phyloP scores from a whole-genome alignment of 768 basidiomycete genomes.

The Galerina sulciceps region DNA sequence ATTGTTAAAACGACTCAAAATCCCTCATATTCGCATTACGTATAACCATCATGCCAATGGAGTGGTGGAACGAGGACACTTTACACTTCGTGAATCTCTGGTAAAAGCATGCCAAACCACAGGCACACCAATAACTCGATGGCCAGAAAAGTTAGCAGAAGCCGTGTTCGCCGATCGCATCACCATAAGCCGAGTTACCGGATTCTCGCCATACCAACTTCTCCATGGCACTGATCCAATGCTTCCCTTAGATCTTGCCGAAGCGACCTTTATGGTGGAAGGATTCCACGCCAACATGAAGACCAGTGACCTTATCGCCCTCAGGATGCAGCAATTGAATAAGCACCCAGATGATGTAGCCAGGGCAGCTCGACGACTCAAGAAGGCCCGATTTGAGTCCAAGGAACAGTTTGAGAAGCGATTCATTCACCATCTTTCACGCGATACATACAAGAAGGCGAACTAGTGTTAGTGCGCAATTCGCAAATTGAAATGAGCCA shows the following conservation, averaged over 20 bases:
- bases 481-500: neutral
- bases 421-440: neutral
- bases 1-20: slow-evolving; percentile 21
- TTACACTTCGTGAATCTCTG: slow-evolving; percentile 24
- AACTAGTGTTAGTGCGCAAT: neutral
- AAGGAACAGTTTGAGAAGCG: neutral
- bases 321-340: neutral
- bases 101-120: slow-evolving; percentile 25
- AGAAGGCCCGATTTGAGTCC: neutral
- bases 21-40: slow-evolving; percentile 41
- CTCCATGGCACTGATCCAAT: slow-evolving; percentile 34
- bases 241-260: slow-evolving; percentile 5
- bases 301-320: slow-evolving; percentile 10
- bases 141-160: slow-evolving; percentile 30
- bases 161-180: slow-evolving; percentile 26
- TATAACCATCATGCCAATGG: slow-evolving; percentile 45
- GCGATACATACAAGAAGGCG: neutral
- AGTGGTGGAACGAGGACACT: slow-evolving; percentile 31
- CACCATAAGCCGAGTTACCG: slow-evolving; percentile 25
- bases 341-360: neutral
- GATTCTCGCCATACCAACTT: slow-evolving; percentile 35
- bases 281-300: neutral
- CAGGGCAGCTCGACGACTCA: neutral
- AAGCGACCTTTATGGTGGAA: slow-evolving; percentile 12
- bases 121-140: slow-evolving; percentile 10